Evolutionary conservation across 1,284 basidiomycete species (phyloP).

Genomic region (Chalciporus sp.): DNA sequence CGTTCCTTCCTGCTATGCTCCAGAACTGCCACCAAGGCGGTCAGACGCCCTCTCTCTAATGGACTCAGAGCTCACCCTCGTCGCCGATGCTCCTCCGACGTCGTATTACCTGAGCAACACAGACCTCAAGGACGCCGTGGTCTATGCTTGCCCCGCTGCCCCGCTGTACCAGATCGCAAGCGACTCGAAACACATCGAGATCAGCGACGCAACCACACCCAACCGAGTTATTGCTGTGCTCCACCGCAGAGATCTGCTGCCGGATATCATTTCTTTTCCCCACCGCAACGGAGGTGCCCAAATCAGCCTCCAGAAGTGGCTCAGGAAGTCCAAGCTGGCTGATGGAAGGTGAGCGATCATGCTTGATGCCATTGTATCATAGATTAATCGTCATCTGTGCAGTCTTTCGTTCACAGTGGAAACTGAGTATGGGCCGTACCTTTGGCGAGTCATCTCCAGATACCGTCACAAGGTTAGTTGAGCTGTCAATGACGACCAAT

Average conservation of each 20-base stretch:
- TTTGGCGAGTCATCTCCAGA: slow-evolving; percentile 29
- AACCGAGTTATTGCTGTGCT: slow-evolving; percentile 25
- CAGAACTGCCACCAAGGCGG: no score
- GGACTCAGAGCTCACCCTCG: slow-evolving; percentile 34
- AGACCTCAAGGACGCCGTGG: slow-evolving; percentile 16
- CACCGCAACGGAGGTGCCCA: slow-evolving; percentile 2
- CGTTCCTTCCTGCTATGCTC: background rate
- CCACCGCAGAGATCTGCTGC: slow-evolving; percentile 29
- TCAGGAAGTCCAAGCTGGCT: slow-evolving; percentile 26
- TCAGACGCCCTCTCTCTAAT: slow-evolving; percentile 11
- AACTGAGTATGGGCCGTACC: slow-evolving; percentile 24
- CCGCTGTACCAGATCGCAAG: slow-evolving; percentile 31
- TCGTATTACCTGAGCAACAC: slow-evolving; percentile 30
- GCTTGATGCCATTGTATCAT: background rate
- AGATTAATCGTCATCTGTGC: background rate
- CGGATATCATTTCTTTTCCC: slow-evolving; percentile 31
- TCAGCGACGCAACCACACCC: slow-evolving; percentile 16
- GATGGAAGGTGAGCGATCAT: slow-evolving; percentile 25
- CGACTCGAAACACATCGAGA: slow-evolving; percentile 17
- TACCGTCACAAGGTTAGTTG: slow-evolving; percentile 24
- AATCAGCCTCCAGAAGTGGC: slow-evolving; percentile 28
- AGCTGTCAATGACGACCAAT: background rate
- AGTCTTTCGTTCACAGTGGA: slow-evolving; percentile 25
- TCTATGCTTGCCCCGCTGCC: slow-evolving; percentile 18
- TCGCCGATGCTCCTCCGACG: slow-evolving; percentile 28